A percentile compares a stretch with the other conserved stretches of the same genome.
Evolutionary conservation across 1,139 yeast species (phyloP).

Genomic region (Candida sp.): DNA sequence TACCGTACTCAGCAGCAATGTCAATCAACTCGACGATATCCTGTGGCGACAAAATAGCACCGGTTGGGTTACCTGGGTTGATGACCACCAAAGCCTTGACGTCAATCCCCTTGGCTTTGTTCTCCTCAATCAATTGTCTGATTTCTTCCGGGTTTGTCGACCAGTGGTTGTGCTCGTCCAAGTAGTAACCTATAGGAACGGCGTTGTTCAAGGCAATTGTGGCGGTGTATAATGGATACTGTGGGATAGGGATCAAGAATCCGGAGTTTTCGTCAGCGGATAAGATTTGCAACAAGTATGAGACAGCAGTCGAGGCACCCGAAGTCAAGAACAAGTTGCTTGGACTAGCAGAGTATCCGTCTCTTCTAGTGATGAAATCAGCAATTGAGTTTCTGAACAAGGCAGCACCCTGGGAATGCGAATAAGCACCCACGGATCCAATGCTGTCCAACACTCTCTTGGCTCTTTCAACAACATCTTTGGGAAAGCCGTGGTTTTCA

Average conservation of each 20-base stretch:
- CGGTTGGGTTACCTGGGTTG: constrained; percentile 99
- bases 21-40: constrained; percentile 74
- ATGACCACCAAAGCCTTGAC: constrained; percentile 89
- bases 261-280: constrained; percentile 74
- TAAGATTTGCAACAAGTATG: constrained; percentile 71
- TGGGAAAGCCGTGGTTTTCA: constrained; percentile 50
- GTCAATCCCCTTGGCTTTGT: constrained; percentile 57
- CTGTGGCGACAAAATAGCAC: constrained; percentile 69
- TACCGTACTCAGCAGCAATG: constrained; percentile 82
- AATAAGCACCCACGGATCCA: constrained; percentile 93
- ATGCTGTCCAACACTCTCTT: constrained; percentile 57
- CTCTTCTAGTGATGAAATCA: constrained; percentile 70
- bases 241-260: constrained; percentile 95
- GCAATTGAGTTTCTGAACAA: constrained; percentile 80
- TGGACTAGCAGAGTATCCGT: constrained; percentile 57
- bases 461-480: constrained; percentile 80
- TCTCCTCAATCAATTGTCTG: constrained; percentile 54
- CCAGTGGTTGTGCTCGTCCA: constrained; percentile 86
- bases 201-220: constrained; percentile 83
- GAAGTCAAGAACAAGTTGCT: constrained; percentile 82
- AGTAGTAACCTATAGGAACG: constrained; percentile 83
- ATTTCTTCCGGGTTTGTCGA: constrained; percentile 76
- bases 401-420: constrained; percentile 87
- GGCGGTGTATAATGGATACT: constrained; percentile 96
- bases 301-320: constrained; percentile 95